These are phyloP conservation scores for Posidonia australis DNA, from an alignment of 106 monocot species.

Conservation along the genomic window DNA sequence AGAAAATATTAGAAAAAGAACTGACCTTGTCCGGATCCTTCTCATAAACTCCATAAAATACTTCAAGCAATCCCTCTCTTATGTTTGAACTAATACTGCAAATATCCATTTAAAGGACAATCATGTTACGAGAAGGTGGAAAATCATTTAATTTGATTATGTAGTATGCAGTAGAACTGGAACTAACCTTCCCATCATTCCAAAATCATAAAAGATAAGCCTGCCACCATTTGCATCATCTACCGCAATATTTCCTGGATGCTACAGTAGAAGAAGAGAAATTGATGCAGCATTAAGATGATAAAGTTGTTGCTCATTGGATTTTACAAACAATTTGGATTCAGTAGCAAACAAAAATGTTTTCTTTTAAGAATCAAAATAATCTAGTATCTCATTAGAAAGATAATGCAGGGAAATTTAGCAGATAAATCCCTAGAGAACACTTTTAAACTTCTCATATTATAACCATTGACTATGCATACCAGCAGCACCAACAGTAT, in stretches of 20 bases:
- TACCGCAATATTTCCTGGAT: slow-evolving; percentile 99
- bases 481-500: too few relatives aligned
- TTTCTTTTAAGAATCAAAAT: too few relatives aligned
- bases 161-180: not conserved
- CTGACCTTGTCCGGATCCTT: slow-evolving; percentile 86
- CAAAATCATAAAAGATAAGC: slow-evolving; percentile 98
- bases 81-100: slow-evolving; percentile 97
- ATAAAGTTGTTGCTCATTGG: not conserved
- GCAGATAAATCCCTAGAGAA: too few relatives aligned
- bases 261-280: slow-evolving; percentile 40
- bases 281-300: not conserved
- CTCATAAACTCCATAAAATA: slow-evolving; percentile 98
- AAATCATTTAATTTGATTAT: not conserved
- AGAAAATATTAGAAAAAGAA: not conserved
- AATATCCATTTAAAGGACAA: not conserved
- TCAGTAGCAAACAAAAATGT: not conserved
- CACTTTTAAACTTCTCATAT: too few relatives aligned
- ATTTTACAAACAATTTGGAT: not conserved
- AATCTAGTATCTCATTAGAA: too few relatives aligned
- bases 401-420: too few relatives aligned
- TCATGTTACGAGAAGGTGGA: not conserved
- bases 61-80: slow-evolving; percentile 91
- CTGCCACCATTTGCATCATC: slow-evolving; percentile 98
- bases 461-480: too few relatives aligned
- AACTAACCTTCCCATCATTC: slow-evolving; percentile 98